These are phyloP conservation scores for Colletotrichum caudatum DNA, from an alignment of 2,329 filamentous ascomycete genomes.

Conservation along the genomic window DNA sequence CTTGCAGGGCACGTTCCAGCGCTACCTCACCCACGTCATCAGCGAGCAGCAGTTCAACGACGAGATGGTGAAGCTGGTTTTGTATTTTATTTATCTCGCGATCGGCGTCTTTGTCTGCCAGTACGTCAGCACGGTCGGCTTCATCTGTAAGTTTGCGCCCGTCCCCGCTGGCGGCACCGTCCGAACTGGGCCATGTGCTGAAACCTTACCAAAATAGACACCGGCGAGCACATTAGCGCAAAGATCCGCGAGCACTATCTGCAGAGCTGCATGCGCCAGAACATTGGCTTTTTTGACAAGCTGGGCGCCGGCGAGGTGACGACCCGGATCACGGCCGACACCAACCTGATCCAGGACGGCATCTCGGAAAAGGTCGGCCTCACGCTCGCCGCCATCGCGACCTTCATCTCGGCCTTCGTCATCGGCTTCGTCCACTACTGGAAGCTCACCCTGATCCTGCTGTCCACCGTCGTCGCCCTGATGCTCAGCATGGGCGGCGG, in stretches of 20 bases:
- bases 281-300: conserved; percentile 94
- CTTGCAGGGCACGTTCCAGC: conserved; percentile 78
- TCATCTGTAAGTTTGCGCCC: conserved; percentile 71
- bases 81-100: conserved; percentile 89
- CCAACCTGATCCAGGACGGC: conserved; percentile 92
- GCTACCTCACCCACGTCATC: conserved; percentile 65
- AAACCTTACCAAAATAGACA: conserved; percentile 54
- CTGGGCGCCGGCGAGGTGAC: conserved; percentile 93
- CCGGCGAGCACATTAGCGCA: conserved; percentile 81
- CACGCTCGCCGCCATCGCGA: conserved; percentile 80
- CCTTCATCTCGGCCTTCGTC: conserved; percentile 89
- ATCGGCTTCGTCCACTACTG: conserved; percentile 93
- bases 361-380: conserved; percentile 91
- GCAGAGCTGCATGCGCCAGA: conserved; percentile 84
- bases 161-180: not conserved
- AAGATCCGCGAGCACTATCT: conserved; percentile 89
- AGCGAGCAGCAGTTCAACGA: conserved; percentile 67
- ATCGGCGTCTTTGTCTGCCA: conserved; percentile 83
- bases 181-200: not conserved
- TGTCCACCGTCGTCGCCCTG: conserved; percentile 84
- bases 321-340: conserved; percentile 93
- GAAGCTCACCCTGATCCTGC: conserved; percentile 91
- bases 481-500: conserved; percentile 80
- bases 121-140: conserved; percentile 86
- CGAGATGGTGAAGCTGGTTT: conserved; percentile 71